Evolutionary conservation across 2,329 filamentous ascomycete genomes (phyloP), one percentile per base, ranked within the genome.

Genomic region (Dactylellina cionopaga): DNA sequence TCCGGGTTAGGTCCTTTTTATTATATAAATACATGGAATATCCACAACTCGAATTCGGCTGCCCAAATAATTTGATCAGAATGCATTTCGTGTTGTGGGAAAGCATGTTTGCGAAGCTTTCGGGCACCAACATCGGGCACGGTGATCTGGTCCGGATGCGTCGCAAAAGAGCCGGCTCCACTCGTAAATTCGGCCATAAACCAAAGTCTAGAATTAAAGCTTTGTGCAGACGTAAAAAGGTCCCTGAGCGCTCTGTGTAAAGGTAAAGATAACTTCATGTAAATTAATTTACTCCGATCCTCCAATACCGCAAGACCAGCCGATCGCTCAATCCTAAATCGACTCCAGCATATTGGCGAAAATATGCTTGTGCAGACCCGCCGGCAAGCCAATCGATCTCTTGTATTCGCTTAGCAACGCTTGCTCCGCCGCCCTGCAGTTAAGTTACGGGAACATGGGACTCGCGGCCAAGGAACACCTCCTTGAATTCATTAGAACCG

Each of bases 401-500:
- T 22, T 22, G 17, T 19, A 43, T 6, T 43, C 7, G 9, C 22
- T 22, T 11, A 9, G 15, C 39, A 19, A 6, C 7, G 39, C 15
- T 39, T 15, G 35, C 11, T 39, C 17, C 15, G 39, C 22, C 15
- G n/a, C 39, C 7, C 7, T 43, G 15, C 22, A 11, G 7, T 43
- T n/a, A n/a, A 6, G 13, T 52, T 11, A 0, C 49, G 33, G 43
- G 17, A 70, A 41, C 58, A 71, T 71, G 66, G 66, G 66, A 17
- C 51, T 46, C 24, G 43, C 39, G 4, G 51, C 54, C 43, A 41
- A 64, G 6, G 58, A 71, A 24, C 59, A 71, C 11, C 66, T 71
- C 6, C 31, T 71, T n/a, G 66, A 71, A 41, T 71, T 71, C 25
- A 52, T 71, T 27, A 47, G 58, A 33, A 71, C 66, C 22, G 66